Percentiles rank a stretch among this genome's conserved stretches.
These are phyloP conservation scores for Brassica napus DNA, from an alignment of 345 rosid species.

Conservation along the genomic window DNA sequence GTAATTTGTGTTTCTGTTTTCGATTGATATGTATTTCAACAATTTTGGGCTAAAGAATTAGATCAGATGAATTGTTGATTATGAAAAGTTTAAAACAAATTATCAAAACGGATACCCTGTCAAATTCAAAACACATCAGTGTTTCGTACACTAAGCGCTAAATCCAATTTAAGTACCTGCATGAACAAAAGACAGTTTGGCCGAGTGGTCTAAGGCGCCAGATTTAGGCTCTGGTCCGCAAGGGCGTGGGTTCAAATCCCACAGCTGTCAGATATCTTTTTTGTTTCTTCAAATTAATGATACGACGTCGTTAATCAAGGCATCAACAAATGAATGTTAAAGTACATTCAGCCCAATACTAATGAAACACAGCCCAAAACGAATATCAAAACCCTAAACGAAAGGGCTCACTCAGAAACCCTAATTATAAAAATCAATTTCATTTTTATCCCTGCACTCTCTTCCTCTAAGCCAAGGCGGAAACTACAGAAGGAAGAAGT, in stretches of 20 bases:
- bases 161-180: too few relatives aligned
- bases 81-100: too few relatives aligned
- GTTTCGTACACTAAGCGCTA: too few relatives aligned
- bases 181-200: conserved; percentile 82
- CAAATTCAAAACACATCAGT: too few relatives aligned
- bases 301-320: neutral
- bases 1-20: too few relatives aligned
- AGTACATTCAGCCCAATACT: neutral
- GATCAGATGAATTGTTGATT: too few relatives aligned
- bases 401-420: neutral
- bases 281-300: neutral
- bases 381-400: conserved; percentile 16
- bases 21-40: too few relatives aligned
- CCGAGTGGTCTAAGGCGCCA: conserved; percentile 99
- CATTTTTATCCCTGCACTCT: neutral
- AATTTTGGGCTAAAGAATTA: too few relatives aligned
- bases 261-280: conserved; percentile 62
- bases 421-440: conserved; percentile 17
- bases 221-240: conserved; percentile 99
- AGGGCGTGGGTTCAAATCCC: conserved; percentile 99
- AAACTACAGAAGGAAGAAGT: neutral
- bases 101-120: too few relatives aligned
- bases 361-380: neutral
- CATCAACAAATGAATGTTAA: neutral
- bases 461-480: conserved; percentile 22